Conservation (phyloP, 2,329 filamentous ascomycete genomes). For the Rhynchosporium secalis region DNA sequence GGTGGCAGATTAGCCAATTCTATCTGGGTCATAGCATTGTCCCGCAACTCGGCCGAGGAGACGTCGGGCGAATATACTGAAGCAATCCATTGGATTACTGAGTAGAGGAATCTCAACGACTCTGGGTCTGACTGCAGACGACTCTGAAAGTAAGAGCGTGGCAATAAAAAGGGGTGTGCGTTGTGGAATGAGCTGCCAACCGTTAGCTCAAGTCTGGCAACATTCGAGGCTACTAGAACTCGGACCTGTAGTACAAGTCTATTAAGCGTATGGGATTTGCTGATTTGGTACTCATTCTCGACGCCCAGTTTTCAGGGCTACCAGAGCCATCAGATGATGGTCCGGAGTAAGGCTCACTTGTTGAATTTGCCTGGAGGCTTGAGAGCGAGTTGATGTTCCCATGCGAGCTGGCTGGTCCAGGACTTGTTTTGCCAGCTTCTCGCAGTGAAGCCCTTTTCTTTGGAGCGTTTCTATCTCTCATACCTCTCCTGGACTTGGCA, state of each 20-base stretch:
- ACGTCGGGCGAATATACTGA: slow-evolving; percentile 41
- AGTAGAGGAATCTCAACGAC: slow-evolving; percentile 36
- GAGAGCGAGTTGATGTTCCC: neutral
- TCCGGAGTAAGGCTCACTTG: slow-evolving; percentile 22
- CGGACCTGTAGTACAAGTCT: slow-evolving; percentile 34
- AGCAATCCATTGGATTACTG: slow-evolving; percentile 44
- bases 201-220: slow-evolving; percentile 32
- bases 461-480: slow-evolving; percentile 33
- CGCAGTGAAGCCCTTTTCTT: slow-evolving; percentile 25
- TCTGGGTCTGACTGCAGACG: slow-evolving; percentile 40
- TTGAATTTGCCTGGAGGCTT: slow-evolving; percentile 10
- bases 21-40: slow-evolving; percentile 31
- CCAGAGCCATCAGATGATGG: slow-evolving; percentile 23
- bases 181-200: slow-evolving; percentile 38
- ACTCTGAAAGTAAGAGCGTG: slow-evolving; percentile 39
- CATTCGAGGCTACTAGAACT: slow-evolving; percentile 17
- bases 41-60: slow-evolving; percentile 39
- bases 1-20: slow-evolving; percentile 35
- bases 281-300: slow-evolving; percentile 18
- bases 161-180: slow-evolving; percentile 42
- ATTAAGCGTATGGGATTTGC: slow-evolving; percentile 32
- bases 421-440: slow-evolving; percentile 18
- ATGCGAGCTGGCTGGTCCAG: slow-evolving; percentile 1
- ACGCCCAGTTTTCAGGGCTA: slow-evolving; percentile 28
- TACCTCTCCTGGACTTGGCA: slow-evolving; percentile 49